Base-by-base conservation (phyloP, 352 stramenopile genomes). In the Globisporangium cystogenes region DNA sequence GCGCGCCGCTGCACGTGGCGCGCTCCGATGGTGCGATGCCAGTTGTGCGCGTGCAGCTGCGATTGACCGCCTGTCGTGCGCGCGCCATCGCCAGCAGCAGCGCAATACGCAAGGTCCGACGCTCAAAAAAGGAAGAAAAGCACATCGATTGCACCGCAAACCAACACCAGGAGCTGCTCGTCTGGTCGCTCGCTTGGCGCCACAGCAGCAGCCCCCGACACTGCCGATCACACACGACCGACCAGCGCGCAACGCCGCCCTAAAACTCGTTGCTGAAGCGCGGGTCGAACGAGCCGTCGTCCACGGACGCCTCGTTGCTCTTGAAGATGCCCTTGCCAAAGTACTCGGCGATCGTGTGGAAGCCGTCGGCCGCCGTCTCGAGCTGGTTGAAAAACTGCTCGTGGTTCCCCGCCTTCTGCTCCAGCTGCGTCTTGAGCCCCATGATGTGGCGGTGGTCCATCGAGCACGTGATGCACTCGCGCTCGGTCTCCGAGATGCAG, bases 241-340 rank as follows among this genome's bases (percentile, higher is more conserved):
- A n/a, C n/a, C n/a, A n/a, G n/a, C n/a, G n/a, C n/a, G n/a, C n/a
- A n/a, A n/a, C n/a, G n/a, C n/a, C n/a, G n/a, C n/a, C n/a, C 70
- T 88, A 93, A 65, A 87, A 92, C 55, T 95, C 84, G 47, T 77
- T 83, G 66, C 84, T 93, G 60, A 93, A 92, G 37, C 82, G 84
- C 37, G 77, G 62, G 55, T 90, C 82, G 53, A 87, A 90, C 4
- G 68, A 76, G 8, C 57, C 68, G 44, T 87, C 77, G 37, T 90
- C 77, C 48, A 89, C 60, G 15, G 74, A 55, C 10, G 77, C 76
- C 39, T 88, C 74, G 49, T 73, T 82, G 51, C 67, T 86, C 67
- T 93, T 92, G 72, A 97, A 95, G 57, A 97, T 93, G 36, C 88
- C 87, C 68, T 97, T 97, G 46, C 86, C 87, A 77, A 97, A 96